Conservation (phyloP, 371 early-diverging fungal genomes). For the Rhizopus stolonifer region DNA sequence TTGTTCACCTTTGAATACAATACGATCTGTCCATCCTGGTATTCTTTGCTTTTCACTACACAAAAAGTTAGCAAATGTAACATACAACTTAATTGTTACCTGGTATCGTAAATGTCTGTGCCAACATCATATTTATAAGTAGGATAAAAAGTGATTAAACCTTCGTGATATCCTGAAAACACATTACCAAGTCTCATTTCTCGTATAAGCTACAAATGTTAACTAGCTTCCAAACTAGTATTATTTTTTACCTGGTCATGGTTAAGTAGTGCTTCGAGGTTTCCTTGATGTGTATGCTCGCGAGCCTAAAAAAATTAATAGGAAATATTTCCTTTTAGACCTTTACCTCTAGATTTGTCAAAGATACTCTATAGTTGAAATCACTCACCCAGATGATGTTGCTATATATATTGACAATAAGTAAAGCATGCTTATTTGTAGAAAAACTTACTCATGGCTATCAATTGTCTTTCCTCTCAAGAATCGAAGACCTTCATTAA, state of each 20-base stretch:
- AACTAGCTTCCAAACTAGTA: too few species aligned
- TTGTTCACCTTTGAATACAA: conserved; percentile 63
- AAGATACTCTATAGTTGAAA: conserved; percentile 83
- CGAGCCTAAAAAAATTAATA: conserved; percentile 26
- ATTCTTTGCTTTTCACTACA: conserved; percentile 80
- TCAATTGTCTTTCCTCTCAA: conserved; percentile 65
- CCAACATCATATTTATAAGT: conserved; percentile 95
- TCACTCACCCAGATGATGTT: conserved; percentile 89
- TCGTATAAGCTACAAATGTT: conserved; percentile 57
- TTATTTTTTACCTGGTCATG: conserved; percentile 56
- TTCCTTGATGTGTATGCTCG: conserved; percentile 27
- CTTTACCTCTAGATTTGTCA: conserved; percentile 69
- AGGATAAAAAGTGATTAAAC: conserved; percentile 80
- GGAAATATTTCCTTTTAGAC: neutral
- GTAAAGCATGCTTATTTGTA: too few species aligned
- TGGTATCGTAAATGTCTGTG: conserved; percentile 81
- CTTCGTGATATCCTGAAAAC: conserved; percentile 84
- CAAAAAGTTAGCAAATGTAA: neutral
- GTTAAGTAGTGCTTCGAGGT: conserved; percentile 41
- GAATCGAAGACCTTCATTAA: conserved; percentile 73
- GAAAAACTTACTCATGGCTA: conserved; percentile 75
- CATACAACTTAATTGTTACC: conserved; percentile 34
- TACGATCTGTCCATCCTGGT: conserved; percentile 92
- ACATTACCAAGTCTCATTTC: conserved; percentile 63
- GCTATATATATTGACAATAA: too few species aligned